These are phyloP conservation scores for Angomonas deanei DNA, from an alignment of 208 protist species.

Conservation along the genomic window DNA sequence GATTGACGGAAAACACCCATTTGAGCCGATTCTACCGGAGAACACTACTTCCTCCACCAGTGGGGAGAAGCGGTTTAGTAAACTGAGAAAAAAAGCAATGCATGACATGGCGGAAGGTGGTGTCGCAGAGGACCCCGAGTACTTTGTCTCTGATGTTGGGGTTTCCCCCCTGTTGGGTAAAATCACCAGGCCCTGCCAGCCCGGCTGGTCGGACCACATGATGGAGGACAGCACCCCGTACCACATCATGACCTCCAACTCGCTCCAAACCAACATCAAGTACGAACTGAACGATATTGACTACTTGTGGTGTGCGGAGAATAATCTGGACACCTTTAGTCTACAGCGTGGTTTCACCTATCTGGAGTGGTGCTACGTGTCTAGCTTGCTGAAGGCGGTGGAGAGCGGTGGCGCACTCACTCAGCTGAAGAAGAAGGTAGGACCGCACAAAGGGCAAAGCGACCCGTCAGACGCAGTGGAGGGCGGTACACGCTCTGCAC, in stretches of 20 bases:
- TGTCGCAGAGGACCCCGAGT: constrained; percentile 4
- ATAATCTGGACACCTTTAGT: constrained; percentile 10
- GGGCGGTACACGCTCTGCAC: neutral
- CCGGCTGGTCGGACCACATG: constrained; percentile 26
- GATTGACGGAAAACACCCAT: constrained; percentile 50
- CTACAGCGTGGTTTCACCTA: constrained; percentile 49
- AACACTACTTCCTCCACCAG: neutral
- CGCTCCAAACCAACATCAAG: constrained; percentile 36
- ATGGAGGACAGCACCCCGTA: constrained; percentile 36
- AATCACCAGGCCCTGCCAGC: constrained; percentile 1
- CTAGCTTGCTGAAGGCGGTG: constrained; percentile 22
- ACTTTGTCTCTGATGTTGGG: neutral
- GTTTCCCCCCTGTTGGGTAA: constrained; percentile 6
- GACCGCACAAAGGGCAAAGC: neutral
- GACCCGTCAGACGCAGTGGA: neutral
- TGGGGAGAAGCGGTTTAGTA: no score
- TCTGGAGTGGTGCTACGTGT: constrained; percentile 64
- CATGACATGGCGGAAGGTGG: neutral
- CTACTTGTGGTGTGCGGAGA: constrained; percentile 51
- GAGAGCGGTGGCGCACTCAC: constrained; percentile 2
- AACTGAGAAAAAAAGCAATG: neutral
- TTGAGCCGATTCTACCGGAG: constrained; percentile 12
- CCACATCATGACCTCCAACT: constrained; percentile 24
- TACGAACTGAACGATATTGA: constrained; percentile 71
- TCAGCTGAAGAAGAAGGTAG: constrained; percentile 1